Conservation (phyloP, 805 yeast genomes). For the Priceomyces castillae region DNA sequence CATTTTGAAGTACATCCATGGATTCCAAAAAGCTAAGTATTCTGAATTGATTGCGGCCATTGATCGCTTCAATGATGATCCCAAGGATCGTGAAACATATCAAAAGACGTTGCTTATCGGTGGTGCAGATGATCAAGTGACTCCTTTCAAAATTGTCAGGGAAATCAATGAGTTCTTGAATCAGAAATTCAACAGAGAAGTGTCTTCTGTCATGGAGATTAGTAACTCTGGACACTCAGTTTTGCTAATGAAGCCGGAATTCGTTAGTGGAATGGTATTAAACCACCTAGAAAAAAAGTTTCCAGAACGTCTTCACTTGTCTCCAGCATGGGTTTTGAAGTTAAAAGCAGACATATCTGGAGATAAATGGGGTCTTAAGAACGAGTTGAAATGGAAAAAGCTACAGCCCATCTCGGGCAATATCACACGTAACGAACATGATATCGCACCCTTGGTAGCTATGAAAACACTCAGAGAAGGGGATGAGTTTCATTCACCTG, state of each 20-base stretch:
- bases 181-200: slow-evolving; percentile 21
- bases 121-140: slow-evolving; percentile 56
- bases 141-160: slow-evolving; percentile 44
- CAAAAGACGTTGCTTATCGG: slow-evolving; percentile 55
- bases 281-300: slow-evolving; percentile 51
- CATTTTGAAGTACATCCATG: slow-evolving; percentile 52
- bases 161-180: slow-evolving; percentile 26
- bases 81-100: slow-evolving; percentile 26
- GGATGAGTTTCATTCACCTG: slow-evolving; percentile 61
- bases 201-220: slow-evolving; percentile 35
- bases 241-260: slow-evolving; percentile 61
- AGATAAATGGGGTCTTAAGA: slow-evolving; percentile 78
- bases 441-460: slow-evolving; percentile 53
- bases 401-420: slow-evolving; percentile 50
- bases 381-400: slow-evolving; percentile 67
- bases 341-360: slow-evolving; percentile 61
- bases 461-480: slow-evolving; percentile 74
- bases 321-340: slow-evolving; percentile 69
- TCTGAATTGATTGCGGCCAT: slow-evolving; percentile 45
- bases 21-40: slow-evolving; percentile 43
- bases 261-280: slow-evolving; percentile 57
- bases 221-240: slow-evolving; percentile 63
- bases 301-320: slow-evolving; percentile 51
- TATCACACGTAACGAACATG: slow-evolving; percentile 30
- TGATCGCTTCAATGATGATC: slow-evolving; percentile 32